phyloP scores from a whole-genome alignment of 129 eudicot species.

The Chrysanthemum seticuspe region DNA sequence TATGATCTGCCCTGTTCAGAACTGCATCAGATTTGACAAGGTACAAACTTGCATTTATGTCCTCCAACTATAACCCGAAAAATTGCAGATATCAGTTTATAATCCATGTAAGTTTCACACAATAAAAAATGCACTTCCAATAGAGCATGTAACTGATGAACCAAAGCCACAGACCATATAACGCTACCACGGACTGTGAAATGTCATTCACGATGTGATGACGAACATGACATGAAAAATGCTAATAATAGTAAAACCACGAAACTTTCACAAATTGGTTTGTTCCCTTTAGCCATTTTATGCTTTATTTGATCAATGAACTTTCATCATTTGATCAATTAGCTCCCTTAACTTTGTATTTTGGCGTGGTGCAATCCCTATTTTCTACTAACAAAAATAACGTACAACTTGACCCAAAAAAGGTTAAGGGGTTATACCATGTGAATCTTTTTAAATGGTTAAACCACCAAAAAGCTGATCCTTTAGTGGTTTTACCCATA shows the following conservation, averaged over 20 bases:
- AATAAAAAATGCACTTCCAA: conserved; percentile 17
- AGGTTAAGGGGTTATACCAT: too few species aligned
- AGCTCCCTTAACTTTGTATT: too few species aligned
- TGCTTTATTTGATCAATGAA: too few species aligned
- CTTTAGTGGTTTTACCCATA: too few species aligned
- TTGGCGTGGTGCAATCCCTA: too few species aligned
- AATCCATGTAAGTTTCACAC: conserved; percentile 12
- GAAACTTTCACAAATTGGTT: too few species aligned
- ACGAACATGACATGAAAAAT: background rate
- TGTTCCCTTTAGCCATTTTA: too few species aligned
- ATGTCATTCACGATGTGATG: conserved; percentile 14
- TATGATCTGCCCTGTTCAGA: conserved; percentile 81
- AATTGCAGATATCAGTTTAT: conserved; percentile 33
- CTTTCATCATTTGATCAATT: too few species aligned
- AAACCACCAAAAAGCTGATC: too few species aligned
- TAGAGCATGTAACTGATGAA: conserved; percentile 18
- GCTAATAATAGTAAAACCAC: background rate
- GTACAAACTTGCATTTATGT: conserved; percentile 98
- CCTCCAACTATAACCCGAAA: conserved; percentile 84
- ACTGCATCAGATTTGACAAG: conserved; percentile 97
- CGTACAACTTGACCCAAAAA: too few species aligned
- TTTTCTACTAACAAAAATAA: too few species aligned
- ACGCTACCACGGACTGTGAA: conserved; percentile 6
- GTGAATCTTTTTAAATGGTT: too few species aligned
- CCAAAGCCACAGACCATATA: background rate